Evolutionary conservation across 331 rosid genomes (phyloP).

Genomic region (Acacia pycnantha): DNA sequence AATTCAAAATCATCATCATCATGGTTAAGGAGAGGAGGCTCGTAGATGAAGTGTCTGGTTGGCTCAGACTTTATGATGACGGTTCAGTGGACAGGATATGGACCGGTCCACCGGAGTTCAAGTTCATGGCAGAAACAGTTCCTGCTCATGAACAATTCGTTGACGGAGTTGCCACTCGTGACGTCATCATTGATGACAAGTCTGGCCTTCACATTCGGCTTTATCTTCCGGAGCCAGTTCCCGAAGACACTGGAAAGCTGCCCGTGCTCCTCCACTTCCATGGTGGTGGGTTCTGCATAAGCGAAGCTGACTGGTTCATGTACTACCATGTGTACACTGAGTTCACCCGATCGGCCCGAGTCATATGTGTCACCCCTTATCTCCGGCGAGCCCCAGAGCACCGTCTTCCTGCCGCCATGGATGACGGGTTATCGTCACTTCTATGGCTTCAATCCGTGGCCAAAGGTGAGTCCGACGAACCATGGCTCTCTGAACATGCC

Average conservation of each 20-base stretch:
- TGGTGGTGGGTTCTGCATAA: slow-evolving; percentile 70
- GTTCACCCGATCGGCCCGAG: slow-evolving; percentile 32
- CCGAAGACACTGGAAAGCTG: background rate
- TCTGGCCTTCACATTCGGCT: slow-evolving; percentile 40
- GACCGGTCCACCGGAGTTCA: slow-evolving; percentile 47
- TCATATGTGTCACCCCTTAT: slow-evolving; percentile 43
- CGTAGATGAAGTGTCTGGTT: slow-evolving; percentile 47
- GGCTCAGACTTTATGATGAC: slow-evolving; percentile 52
- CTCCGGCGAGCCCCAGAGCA: slow-evolving; percentile 54
- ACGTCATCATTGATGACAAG: slow-evolving; percentile 16
- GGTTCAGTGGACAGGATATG: slow-evolving; percentile 62
- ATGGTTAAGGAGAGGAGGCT: slow-evolving; percentile 22
- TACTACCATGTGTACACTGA: slow-evolving; percentile 43
- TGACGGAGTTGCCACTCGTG: slow-evolving; percentile 47
- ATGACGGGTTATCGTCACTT: slow-evolving; percentile 45
- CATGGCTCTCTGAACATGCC: slow-evolving; percentile 31
- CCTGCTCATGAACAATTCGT: slow-evolving; percentile 44
- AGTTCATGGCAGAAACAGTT: slow-evolving; percentile 49
- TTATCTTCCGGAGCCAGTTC: slow-evolving; percentile 41
- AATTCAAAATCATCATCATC: background rate
- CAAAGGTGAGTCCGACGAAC: slow-evolving; percentile 18
- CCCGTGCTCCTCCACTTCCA: slow-evolving; percentile 58
- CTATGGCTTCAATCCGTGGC: slow-evolving; percentile 43
- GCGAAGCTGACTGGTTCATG: slow-evolving; percentile 60
- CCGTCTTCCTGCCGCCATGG: slow-evolving; percentile 53